Evolutionary conservation across 2,329 filamentous ascomycete species (phyloP), one percentile per base, ranked within the genome.

Genomic region (Scedosporium aurantiacum): DNA sequence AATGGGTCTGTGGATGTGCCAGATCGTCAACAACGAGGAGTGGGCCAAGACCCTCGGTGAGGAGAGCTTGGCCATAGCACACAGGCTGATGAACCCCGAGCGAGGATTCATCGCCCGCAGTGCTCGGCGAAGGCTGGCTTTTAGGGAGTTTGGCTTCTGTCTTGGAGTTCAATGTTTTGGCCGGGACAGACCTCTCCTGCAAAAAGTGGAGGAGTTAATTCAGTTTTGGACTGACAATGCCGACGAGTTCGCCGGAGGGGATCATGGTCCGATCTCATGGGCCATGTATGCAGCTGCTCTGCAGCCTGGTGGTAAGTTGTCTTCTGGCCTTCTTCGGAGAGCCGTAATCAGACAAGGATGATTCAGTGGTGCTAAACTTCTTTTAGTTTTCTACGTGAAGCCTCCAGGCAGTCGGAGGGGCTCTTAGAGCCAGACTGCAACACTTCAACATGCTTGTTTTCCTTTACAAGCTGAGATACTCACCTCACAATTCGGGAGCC

Each of bases 261-360:
- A 80, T 55, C 66, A 84, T 64, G 70, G 73, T 54, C 80, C 81
- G 0, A 84, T 84, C 47, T 82, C 79, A 4, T 69, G 75, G 23
- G 80, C 80, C 45, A 84, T 84, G 81, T 83, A 82, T 70, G 78
- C 81, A 14, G 73, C 80, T 4, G 80, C 80, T 40, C 65, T 84
- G 64, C 75, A 81, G 58, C 79, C 80, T 4, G 81, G 81, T 65
- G 79, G 81, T 83, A 65, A 77, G 78, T 72, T 21, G 8, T 32
- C 14, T 3, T 23, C 21, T 8, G 28, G 18, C 21, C 25, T 18
- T 25, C 5, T 16, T 5, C 3, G 10, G 14, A 37, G 7, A 52
- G 28, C 55, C 18, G 16, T 14, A 7, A 7, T 12, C n/a, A 12
- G 16, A 41, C 7, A 57, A 18, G 2, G 47, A 16, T 16, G 16